phyloP scores from a whole-genome alignment of 345 rosid species.

The Clausena lansium region DNA sequence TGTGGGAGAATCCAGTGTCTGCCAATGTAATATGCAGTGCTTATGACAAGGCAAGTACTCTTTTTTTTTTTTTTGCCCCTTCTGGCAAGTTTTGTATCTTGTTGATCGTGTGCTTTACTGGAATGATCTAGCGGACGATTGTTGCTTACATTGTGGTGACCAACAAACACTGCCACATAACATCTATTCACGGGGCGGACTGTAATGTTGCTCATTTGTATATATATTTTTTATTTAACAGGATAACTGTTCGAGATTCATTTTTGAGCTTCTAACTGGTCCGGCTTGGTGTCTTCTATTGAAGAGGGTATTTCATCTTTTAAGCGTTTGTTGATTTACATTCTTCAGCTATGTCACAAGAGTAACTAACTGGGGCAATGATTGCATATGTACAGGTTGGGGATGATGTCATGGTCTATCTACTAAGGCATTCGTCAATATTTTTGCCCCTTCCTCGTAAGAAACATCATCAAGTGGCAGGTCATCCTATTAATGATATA shows the following conservation, averaged over 20 bases:
- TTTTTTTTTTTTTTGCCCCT: not conserved
- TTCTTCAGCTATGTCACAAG: not conserved
- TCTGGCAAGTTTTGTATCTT: not conserved
- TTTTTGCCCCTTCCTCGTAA: conserved; percentile 50
- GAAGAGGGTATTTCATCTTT: conserved; percentile 48
- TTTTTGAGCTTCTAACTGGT: conserved; percentile 49
- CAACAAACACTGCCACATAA: not conserved
- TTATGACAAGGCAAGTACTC: conserved; percentile 51
- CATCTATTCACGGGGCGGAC: not conserved
- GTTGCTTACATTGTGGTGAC: not conserved
- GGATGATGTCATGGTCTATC: conserved; percentile 57
- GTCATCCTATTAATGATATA: conserved; percentile 38
- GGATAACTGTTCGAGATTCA: conserved; percentile 46
- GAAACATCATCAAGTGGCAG: conserved; percentile 72
- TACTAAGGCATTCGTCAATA: conserved; percentile 55
- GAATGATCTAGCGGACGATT: not conserved
- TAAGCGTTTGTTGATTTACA: not conserved
- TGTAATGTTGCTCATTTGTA: not conserved
- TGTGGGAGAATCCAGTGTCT: conserved; percentile 14
- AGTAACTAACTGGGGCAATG: not conserved
- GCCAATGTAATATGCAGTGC: conserved; percentile 49
- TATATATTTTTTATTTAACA: conserved; percentile 20
- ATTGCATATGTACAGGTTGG: conserved; percentile 53
- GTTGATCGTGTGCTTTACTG: not conserved
- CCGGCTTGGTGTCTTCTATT: conserved; percentile 70